Base-by-base conservation (phyloP, 2,329 filamentous ascomycete genomes). In the Drechslerella dactyloides region DNA sequence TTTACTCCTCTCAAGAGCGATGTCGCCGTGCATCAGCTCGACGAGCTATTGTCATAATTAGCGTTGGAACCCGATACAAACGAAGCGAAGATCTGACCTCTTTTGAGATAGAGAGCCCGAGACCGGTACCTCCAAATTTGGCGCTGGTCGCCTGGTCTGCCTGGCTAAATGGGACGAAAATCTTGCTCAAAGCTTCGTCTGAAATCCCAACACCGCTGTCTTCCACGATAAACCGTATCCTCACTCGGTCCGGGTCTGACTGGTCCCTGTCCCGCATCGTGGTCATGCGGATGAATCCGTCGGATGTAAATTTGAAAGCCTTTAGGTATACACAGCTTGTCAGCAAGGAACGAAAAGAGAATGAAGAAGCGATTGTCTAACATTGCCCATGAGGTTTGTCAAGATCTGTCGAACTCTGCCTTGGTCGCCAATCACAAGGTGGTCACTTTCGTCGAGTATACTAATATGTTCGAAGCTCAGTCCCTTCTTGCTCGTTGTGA, bases 231-330 rank as follows among this genome's bases (percentile, higher is more conserved):
- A 73, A 73, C 8, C 57, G 55, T 52, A 73, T 66, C 19, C 60
- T 52, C n/a, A 73, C 42, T 53, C 55, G 62, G 17, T 66, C 68
- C 30, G 61, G 42, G 13, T 65, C 51, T 13, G 61, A 56, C 17
- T 73, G 68, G 46, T 73, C 68, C 33, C 23, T 61, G 17, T 65
- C 68, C 13, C 68, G 61, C 60, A 73, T 73, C 0, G 68, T 73
- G 4, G 62, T 73, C 68, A 73, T 73, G 19, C 68, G 55, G 11
- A 73, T 73, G n/a, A 66, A 73, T 2, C 68, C 68, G 2, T 73
- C 68, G 2, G 60, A 65, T 30, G 68, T 73, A 23, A 73, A 73
- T 62, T 73, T 73, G 37, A 73, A 73, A 11, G 68, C 68, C 68
- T 73, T 19, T 13, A 19, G 58, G 23, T n/a, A 50, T 33, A 33